Base-by-base conservation (phyloP, 2,329 filamentous ascomycete species). In the Biscogniauxia mediterranea region DNA sequence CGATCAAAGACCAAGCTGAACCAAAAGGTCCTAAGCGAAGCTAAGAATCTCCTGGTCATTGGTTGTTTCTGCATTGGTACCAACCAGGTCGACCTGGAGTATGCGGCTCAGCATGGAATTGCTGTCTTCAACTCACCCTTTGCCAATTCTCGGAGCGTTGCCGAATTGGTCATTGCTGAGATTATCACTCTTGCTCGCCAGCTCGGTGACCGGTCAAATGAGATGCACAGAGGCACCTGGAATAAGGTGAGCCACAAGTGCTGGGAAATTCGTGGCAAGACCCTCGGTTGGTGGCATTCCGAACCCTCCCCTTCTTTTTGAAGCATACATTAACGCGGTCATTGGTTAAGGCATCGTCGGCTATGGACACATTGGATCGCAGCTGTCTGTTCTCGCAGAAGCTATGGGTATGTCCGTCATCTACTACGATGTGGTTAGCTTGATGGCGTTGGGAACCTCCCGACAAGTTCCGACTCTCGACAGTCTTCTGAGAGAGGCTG, bases 31-130 rank as follows among this genome's bases (percentile, higher is more conserved):
- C 84, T 99, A 63, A 84, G 86, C 60, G 89, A 96, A 75, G 95
- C 95, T 59, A 96, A 93, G 81, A 96, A 97, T 76, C 85, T 99
- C 58, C 90, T 98, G 61, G 95, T 97, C 64, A 87, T 98, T 70
- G 95, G 95, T 63, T 99, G 95, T 81, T 99, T 99, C 85, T 99
- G 95, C 77, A 99, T 99, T 71, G 95, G 95, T 67, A 99, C 95
- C 60, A 98, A 96, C 80, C 93, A 96, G 77, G 93, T 97, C 67
- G 89, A 96, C 75, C 86, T 96, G 62, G 85, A 92, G 64, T 94
- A 87, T 73, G 92, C 93, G 28, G 92, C 92, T 54, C 83, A 85
- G 68, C 87, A 91, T 73, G 93, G 95, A 68, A 97, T 98, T 75
- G 93, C 93, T 42, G 95, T 99, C 66, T 99, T 99, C 87, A 99